Conservation (phyloP, 2,329 filamentous ascomycete genomes). For the Neofusicoccum ribis region DNA sequence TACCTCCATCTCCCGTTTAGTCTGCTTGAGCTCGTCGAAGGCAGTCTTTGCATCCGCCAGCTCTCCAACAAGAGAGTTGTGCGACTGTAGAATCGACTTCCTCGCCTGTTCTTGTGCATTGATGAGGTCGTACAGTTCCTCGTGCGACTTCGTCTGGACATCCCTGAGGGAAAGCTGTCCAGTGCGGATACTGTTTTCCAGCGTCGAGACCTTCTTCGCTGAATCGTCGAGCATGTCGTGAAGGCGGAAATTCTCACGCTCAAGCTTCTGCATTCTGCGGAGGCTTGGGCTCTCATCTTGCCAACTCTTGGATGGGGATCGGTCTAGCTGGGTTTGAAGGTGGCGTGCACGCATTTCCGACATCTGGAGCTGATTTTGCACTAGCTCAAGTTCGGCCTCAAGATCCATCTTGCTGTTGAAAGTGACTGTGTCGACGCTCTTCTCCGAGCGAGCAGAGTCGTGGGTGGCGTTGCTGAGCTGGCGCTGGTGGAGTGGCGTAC, state of each 20-base stretch:
- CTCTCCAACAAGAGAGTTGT: slow-evolving; percentile 83
- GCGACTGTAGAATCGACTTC: slow-evolving; percentile 75
- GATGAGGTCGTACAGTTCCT: slow-evolving; percentile 89
- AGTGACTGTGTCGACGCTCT: slow-evolving; percentile 77
- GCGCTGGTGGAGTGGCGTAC: slow-evolving; percentile 72
- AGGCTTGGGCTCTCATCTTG: slow-evolving; percentile 77
- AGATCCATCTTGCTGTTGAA: slow-evolving; percentile 90
- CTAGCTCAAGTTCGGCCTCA: slow-evolving; percentile 84
- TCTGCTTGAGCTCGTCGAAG: slow-evolving; percentile 83
- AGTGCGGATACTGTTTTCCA: slow-evolving; percentile 83
- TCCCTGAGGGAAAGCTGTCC: slow-evolving; percentile 88
- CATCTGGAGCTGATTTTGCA: slow-evolving; percentile 92
- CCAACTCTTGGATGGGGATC: slow-evolving; percentile 64
- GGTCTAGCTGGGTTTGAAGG: slow-evolving; percentile 81
- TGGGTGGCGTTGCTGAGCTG: slow-evolving; percentile 60
- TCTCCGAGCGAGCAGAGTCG: slow-evolving; percentile 81
- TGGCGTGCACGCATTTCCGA: slow-evolving; percentile 94
- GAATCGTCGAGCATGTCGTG: slow-evolving; percentile 96
- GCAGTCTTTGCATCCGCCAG: slow-evolving; percentile 82
- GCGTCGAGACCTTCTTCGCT: slow-evolving; percentile 81
- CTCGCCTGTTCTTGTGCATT: slow-evolving; percentile 91
- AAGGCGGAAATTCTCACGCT: slow-evolving; percentile 85
- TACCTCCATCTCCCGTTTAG: slow-evolving; percentile 76
- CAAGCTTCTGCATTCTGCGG: slow-evolving; percentile 83
- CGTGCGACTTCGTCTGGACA: slow-evolving; percentile 88